Evolutionary conservation across 805 yeast species (phyloP), one percentile per base, ranked within the genome.

Genomic region (Yarrowia sp.): DNA sequence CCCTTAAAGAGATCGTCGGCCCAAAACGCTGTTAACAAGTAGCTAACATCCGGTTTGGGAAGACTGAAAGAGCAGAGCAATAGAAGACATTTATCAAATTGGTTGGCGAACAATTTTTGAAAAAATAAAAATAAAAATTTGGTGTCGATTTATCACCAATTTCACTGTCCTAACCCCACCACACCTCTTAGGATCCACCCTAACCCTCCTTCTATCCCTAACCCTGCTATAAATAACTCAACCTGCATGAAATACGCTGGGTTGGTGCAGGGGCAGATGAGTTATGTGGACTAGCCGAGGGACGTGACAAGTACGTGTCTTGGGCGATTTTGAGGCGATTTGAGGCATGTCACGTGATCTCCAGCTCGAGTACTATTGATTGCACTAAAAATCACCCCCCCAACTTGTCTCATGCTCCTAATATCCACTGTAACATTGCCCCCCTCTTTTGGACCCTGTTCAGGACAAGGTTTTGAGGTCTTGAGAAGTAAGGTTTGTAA

Each of bases 241-340:
- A 13, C 45, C 45, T 42, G 45, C 45, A 42, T 42, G 1, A n/a
- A 8, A 42, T 8, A 42, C 45, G 45, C 38, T 10, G 3, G 8
- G n/a, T 22, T 43, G 48, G 48, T 43, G 48, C 48, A 43, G 48
- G 48, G 48, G 48, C 48, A 22, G 48, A 43, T 43, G 48, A 43
- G 17, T 43, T n/a, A 43, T 43, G 38, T 35, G 13, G 38, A 35
- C 8, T 35, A 35, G 13, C 38, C 38, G 38, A 35, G 38, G 8
- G 6, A 11, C 38, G 38, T 7, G 38, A 35, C 6, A 35, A 3
- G 10, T n/a, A 35, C 38, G 38, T 7, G 38, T 4, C 6, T 2
- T 3, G 6, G 38, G 38, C 10, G 38, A 35, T 9, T 4, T 35
- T 35, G 8, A 10, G 10, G 38, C 13, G 38, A 10, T 35, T 35